phyloP scores from a whole-genome alignment of 2,329 filamentous ascomycete genomes.

The Gnomoniopsis smithogilvyi region DNA sequence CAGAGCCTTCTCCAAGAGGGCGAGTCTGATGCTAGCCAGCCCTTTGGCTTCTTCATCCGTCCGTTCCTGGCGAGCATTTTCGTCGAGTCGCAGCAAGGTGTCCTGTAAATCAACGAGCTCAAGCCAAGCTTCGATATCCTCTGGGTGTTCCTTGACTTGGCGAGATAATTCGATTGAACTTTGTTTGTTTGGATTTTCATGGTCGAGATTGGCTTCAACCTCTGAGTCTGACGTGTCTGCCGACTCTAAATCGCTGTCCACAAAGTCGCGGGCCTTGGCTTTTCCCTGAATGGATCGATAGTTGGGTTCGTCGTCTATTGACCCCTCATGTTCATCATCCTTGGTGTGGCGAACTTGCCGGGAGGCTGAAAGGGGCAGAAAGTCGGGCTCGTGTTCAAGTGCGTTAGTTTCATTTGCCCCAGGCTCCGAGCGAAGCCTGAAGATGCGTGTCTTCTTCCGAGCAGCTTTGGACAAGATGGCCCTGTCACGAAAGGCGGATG shows the following conservation, averaged over 20 bases:
- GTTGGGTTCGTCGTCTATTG: slow-evolving; percentile 43
- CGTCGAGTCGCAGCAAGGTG: slow-evolving; percentile 52
- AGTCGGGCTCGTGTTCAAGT: slow-evolving; percentile 34
- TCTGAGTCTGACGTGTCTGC: slow-evolving; percentile 41
- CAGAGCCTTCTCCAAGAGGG: slow-evolving; percentile 76
- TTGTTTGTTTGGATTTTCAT: slow-evolving; percentile 46
- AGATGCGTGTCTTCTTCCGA: slow-evolving; percentile 34
- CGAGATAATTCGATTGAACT: slow-evolving; percentile 61
- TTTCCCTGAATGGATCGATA: slow-evolving; percentile 67
- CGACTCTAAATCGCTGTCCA: slow-evolving; percentile 48
- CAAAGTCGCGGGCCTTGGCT: slow-evolving; percentile 45
- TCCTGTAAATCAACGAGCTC: slow-evolving; percentile 78
- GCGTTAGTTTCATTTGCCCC: slow-evolving; percentile 3
- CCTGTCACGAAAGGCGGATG: slow-evolving; percentile 41
- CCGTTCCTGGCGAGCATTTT: slow-evolving; percentile 38
- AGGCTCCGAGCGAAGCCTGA: slow-evolving; percentile 34
- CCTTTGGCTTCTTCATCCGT: slow-evolving; percentile 63
- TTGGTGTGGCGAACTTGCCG: slow-evolving; percentile 34
- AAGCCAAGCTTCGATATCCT: slow-evolving; percentile 71
- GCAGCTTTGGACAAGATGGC: slow-evolving; percentile 43
- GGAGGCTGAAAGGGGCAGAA: slow-evolving; percentile 41
- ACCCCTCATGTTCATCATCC: slow-evolving; percentile 35
- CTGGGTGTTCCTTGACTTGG: slow-evolving; percentile 61
- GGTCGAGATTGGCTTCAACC: slow-evolving; percentile 28
- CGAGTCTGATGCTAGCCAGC: slow-evolving; percentile 75